phyloP scores from a whole-genome alignment of 1,284 basidiomycete genomes.

The Sporisorium exsertum region DNA sequence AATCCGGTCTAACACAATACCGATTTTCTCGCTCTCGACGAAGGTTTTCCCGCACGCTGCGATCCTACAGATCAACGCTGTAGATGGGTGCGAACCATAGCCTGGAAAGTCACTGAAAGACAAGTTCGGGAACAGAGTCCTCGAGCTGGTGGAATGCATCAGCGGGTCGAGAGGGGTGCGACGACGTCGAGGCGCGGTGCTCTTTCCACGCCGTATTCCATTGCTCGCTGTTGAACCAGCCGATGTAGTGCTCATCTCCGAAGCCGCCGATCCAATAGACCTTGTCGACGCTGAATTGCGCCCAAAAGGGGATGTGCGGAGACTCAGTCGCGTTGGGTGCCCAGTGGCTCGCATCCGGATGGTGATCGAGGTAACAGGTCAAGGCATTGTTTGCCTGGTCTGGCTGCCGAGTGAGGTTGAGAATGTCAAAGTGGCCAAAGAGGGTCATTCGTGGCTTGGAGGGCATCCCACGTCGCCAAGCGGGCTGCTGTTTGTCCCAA shows the following conservation, averaged over 20 bases:
- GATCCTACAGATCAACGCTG: not conserved
- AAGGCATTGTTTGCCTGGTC: conserved; percentile 16
- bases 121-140: not conserved
- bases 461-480: conserved; percentile 65
- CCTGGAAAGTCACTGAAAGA: not conserved
- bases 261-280: conserved; percentile 67
- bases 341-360: conserved; percentile 63
- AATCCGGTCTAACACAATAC: not conserved
- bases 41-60: not conserved
- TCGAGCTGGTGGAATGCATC: not conserved
- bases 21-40: not conserved
- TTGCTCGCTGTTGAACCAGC: conserved; percentile 52
- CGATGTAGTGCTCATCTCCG: conserved; percentile 68
- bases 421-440: conserved; percentile 57
- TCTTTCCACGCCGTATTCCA: conserved; percentile 39
- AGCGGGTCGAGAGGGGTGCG: not conserved
- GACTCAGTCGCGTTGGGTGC: conserved; percentile 52
- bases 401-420: conserved; percentile 32
- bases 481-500: conserved; percentile 57
- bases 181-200: not conserved
- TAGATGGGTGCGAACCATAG: not conserved
- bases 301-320: conserved; percentile 64
- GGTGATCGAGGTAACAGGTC: conserved; percentile 53
- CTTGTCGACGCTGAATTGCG: conserved; percentile 53
- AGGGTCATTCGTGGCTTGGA: conserved; percentile 62